These are phyloP conservation scores for Fusarium mangiferae DNA, from an alignment of 2,329 filamentous ascomycete species.

Conservation along the genomic window DNA sequence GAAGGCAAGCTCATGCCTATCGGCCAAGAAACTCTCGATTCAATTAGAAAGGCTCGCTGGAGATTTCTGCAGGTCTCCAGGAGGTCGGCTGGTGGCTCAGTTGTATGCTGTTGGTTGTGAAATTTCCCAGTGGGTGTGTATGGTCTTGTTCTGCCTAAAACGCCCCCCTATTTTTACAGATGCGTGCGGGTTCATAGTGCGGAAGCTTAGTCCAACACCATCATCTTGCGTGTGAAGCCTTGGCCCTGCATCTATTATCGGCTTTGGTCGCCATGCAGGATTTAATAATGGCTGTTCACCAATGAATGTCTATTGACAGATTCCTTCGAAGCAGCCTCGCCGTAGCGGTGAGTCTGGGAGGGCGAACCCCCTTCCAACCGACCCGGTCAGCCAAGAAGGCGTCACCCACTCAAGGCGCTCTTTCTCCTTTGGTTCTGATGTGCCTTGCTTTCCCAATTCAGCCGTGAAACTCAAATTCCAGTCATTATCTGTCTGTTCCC, in stretches of 20 bases:
- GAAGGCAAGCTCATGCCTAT: neutral
- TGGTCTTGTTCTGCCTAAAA: slow-evolving; percentile 2
- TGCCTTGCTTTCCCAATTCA: neutral
- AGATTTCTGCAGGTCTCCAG: neutral
- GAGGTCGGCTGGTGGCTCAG: neutral
- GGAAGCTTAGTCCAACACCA: neutral
- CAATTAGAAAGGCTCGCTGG: neutral
- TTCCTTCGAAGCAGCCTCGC: neutral
- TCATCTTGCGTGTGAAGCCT: neutral
- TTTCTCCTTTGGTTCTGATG: neutral
- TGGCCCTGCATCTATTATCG: neutral
- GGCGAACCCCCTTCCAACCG: neutral
- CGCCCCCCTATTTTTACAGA: slow-evolving; percentile 15
- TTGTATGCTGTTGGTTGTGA: neutral
- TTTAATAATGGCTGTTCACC: neutral
- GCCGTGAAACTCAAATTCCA: neutral
- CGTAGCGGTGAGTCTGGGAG: slow-evolving; percentile 7
- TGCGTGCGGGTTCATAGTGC: neutral
- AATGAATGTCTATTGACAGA: neutral
- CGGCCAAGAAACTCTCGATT: neutral
- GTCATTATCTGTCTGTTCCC: neutral
- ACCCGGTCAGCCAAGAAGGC: neutral
- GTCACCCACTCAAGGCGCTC: neutral
- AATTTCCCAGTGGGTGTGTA: neutral
- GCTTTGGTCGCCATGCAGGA: neutral